Base-by-base conservation (phyloP, 805 yeast genomes). In the Wickerhamomyces strasburgensis region DNA sequence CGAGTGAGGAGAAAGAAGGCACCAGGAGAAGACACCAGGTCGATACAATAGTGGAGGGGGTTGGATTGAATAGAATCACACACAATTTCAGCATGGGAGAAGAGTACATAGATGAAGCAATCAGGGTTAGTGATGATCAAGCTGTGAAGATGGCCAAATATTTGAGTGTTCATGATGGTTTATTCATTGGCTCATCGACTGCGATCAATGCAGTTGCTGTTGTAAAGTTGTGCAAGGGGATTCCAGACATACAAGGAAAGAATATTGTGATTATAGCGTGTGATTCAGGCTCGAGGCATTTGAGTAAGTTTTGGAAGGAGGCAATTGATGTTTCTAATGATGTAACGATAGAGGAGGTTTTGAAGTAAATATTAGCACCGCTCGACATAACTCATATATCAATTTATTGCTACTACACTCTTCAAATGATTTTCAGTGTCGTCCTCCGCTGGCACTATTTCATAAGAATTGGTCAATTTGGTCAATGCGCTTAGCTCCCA, bases 131-230 rank as follows among this genome's bases (percentile, higher is more conserved):
- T 2, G 98, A 90, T 52, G 72, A 64, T 1, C 84, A 89, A 57
- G 94, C 98, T 1, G 49, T 87, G 16, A 75, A 70, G 48, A 93
- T 93, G 98, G 98, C 98, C 6, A 79, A 81, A 55, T 84, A 60
- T 50, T 57, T 90, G 19, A 83, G 87, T 43, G 75, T 79, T 4
- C 69, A 84, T 40, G 98, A 90, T 54, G 98, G 98, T 0, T 61
- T 87, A 14, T 93, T 93, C 58, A 73, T 89, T 54, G 98, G 98
- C 2, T 80, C 94, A 19, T 84, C 95, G 30, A 81, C 94, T n/a
- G 95, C 96, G 0, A 80, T 93, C 18, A 88, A 88, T 56, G 89
- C 96, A 29, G 96, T 86, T 5, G 97, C 95, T 1, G 95, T 95
- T 1, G 72, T 78, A 5, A 67, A 75, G 44, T 61, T 75, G 7